Evolutionary conservation across 2,329 filamentous ascomycete genomes (phyloP), one percentile per base, ranked within the genome.

Genomic region (Cladosporium oxysporum): DNA sequence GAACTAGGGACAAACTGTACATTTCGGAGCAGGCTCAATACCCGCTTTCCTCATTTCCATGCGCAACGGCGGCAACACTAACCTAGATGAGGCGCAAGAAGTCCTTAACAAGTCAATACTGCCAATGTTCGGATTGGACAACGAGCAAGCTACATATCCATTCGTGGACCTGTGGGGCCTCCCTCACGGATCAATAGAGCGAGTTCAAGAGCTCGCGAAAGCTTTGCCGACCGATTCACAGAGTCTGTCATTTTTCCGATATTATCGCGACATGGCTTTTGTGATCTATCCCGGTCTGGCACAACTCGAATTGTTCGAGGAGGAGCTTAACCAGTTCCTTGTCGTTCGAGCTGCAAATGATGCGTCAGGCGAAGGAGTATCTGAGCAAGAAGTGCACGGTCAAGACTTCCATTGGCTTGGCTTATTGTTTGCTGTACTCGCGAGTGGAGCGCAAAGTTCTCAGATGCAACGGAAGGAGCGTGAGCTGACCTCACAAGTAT

Each of bases 151-250:
- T 4, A 88, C 86, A 10, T 89, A 89, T 71, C 87, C 87, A 7
- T 89, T 89, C 70, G 85, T 89, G 31, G 87, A 88, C 71, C 76
- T 89, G 2, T 89, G 86, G 86, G 87, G 82, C 1, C 69, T 87
- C 6, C 85, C 85, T 1, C 85, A 88, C 65, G 85, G 84, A 59
- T 86, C 84, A 1, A 79, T 85, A 6, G 81, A 84, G 67, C 83
- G 87, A 71, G 81, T 87, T 5, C 83, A 80, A 66, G 85, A 87
- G 62, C 80, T 89, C 2, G 85, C 84, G 41, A 85, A 84, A 69
- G 85, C 85, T 1, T 76, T 89, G 35, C 87, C 87, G 0, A 82
- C 79, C 67, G 87, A 89, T 71, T 78, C 82, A 26, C 83, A 88
- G 71, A 86, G 86, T 70, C 78, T 85, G 69, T 83, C 83, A 66